Percentiles rank a stretch among this genome's conserved stretches.
phyloP scores from a whole-genome alignment of 139 green algal species.

The Spirogloea muscicola region DNA sequence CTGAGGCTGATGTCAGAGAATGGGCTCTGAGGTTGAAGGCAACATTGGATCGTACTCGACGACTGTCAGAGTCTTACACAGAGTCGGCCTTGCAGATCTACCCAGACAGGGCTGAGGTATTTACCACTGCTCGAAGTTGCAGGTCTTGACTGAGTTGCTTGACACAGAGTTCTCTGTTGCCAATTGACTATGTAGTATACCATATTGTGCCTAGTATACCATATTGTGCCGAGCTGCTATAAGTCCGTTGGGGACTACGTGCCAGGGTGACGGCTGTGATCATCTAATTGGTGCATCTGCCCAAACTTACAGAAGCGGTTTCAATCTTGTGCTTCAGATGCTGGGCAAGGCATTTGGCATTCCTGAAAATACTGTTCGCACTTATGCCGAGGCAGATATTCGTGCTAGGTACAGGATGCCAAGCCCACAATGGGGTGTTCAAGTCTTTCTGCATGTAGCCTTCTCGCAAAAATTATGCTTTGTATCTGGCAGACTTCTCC shows the following conservation, averaged over 20 bases:
- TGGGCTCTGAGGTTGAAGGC: constrained; percentile 66
- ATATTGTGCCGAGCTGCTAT: no score
- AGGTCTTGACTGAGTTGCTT: no score
- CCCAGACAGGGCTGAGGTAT: constrained; percentile 9
- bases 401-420: constrained; percentile 27
- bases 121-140: no score
- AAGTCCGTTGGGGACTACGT: constrained; percentile 51
- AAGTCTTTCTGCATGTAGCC: not conserved
- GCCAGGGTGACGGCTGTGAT: no score
- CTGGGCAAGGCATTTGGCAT: constrained; percentile 77
- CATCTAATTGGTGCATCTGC: no score
- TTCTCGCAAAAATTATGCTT: not conserved
- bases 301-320: no score
- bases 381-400: constrained; percentile 78
- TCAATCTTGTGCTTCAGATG: constrained; percentile 51
- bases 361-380: constrained; percentile 44
- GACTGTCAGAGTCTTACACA: constrained; percentile 73
- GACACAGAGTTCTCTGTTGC: no score
- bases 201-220: not conserved
- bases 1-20: not conserved
- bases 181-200: not conserved
- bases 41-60: constrained; percentile 72
- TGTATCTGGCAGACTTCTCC: not conserved
- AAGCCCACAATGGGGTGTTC: not conserved
- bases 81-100: constrained; percentile 38